These are phyloP conservation scores for Solanum lycopersicoides DNA, from an alignment of 257 asterid genomes.

Conservation along the genomic window DNA sequence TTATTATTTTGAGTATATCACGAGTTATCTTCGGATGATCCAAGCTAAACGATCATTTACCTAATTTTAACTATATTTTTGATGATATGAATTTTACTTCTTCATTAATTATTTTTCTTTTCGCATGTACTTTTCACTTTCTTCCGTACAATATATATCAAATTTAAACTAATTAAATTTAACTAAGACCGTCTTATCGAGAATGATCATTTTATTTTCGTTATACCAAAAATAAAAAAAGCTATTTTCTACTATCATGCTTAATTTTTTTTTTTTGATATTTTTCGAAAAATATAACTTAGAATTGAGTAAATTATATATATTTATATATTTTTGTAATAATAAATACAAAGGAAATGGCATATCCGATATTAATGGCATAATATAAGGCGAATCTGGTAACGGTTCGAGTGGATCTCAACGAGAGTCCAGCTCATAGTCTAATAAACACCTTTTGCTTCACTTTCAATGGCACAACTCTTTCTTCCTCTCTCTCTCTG, in stretches of 20 bases:
- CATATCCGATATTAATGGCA: not conserved
- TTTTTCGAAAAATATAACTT: too few relatives aligned
- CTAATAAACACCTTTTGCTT: not conserved
- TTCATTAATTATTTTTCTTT: too few relatives aligned
- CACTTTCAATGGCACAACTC: not conserved
- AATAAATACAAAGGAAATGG: not conserved
- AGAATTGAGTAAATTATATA: not conserved
- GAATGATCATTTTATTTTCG: not conserved
- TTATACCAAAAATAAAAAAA: not conserved
- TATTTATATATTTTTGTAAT: too few relatives aligned
- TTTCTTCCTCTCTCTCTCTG: not conserved
- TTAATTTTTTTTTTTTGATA: too few relatives aligned
- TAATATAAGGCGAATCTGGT: not conserved
- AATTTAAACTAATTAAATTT: not conserved
- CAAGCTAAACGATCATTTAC: too few relatives aligned
- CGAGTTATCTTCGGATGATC: not conserved
- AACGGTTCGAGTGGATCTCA: conserved; percentile 8
- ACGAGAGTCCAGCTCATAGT: conserved; percentile 7
- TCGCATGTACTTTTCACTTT: too few relatives aligned
- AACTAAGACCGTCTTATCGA: not conserved
- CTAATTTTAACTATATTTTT: not conserved
- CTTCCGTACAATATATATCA: too few relatives aligned
- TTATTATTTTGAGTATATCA: not conserved
- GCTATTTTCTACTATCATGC: not conserved
- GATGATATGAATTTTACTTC: too few relatives aligned